These are phyloP conservation scores for Arthrobotrys megalospora DNA, from an alignment of 2,329 filamentous ascomycete genomes.

Conservation along the genomic window DNA sequence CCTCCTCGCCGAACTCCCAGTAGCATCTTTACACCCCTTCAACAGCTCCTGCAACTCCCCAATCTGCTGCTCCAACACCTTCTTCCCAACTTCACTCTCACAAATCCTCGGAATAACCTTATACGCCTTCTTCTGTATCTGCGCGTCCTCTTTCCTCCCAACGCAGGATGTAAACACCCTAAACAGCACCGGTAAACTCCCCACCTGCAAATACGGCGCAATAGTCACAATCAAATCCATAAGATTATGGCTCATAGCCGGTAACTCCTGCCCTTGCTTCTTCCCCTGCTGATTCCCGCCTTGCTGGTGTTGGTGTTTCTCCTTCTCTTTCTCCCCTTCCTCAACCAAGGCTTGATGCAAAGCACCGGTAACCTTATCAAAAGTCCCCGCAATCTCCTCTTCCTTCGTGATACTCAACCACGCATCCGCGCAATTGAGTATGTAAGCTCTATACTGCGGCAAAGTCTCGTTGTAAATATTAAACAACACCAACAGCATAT, in stretches of 20 bases:
- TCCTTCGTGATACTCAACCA: slow-evolving; percentile 89
- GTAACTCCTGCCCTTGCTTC: slow-evolving; percentile 80
- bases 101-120: slow-evolving; percentile 94
- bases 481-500: slow-evolving; percentile 95
- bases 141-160: slow-evolving; percentile 84
- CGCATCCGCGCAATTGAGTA: slow-evolving; percentile 93
- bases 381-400: slow-evolving; percentile 86
- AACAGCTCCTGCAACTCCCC: slow-evolving; percentile 86
- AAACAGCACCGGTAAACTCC: slow-evolving; percentile 88
- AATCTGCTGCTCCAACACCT: slow-evolving; percentile 82
- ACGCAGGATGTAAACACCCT: slow-evolving; percentile 87
- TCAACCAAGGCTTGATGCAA: slow-evolving; percentile 80
- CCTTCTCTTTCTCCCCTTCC: slow-evolving; percentile 69
- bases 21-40: slow-evolving; percentile 83
- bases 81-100: slow-evolving; percentile 81
- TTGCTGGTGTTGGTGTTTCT: slow-evolving; percentile 66
- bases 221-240: slow-evolving; percentile 98
- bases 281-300: slow-evolving; percentile 69
- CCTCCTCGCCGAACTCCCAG: slow-evolving; percentile 85
- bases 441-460: slow-evolving; percentile 89
- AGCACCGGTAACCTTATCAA: slow-evolving; percentile 87
- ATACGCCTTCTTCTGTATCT: slow-evolving; percentile 98
- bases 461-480: slow-evolving; percentile 98
- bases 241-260: slow-evolving; percentile 91
- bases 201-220: slow-evolving; percentile 88